Evolutionary conservation across 2,329 filamentous ascomycete genomes (phyloP), one percentile per base, ranked within the genome.

Genomic region (Phyllosticta capitalensis): DNA sequence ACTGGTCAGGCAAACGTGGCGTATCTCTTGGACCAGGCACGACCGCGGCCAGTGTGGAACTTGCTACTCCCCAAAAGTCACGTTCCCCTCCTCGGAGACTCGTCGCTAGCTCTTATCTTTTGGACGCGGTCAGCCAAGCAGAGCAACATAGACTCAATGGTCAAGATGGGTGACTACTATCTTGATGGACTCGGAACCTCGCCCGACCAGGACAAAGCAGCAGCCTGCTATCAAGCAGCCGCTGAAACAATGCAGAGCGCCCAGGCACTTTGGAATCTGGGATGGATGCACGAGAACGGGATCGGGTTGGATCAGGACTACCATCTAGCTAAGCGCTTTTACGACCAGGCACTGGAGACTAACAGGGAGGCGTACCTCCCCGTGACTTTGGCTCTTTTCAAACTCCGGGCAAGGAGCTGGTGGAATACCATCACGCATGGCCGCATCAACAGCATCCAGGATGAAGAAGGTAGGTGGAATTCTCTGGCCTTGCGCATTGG

Each of bases 251-350:
- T 92, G 65, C 88, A 91, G 69, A 95, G 90, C 66, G 94, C 92
- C 2, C 95, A 99, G 74, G 94, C 95, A 14, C 84, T 96, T 60
- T 99, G 91, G 83, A 97, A 99, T 67, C 79, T 99, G 14, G 95
- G 94, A 5, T 99, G 94, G 94, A 97, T 99, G 92, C 91, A 99
- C 69, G 94, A 99, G 74, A 96, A 97, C 68, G 94, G 94, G 7
- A 81, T 97, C 55, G 90, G 92, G 1, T 83, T 97, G 20, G 87
- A 89, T 58, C 94, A 99, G 71, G 94, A 99, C 70, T 99, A 95
- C 71, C 94, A 99, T 69, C 84, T 99, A 60, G 94, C 95, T 1
- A 99, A 99, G 75, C 81, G 94, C 58, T 96, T 92, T 74, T 99
- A 99, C 69, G 94, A 99, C 67, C 82, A 94, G 62, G 92, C 94